Evolutionary conservation across 345 rosid species (phyloP).

Genomic region (Salix brachista): DNA sequence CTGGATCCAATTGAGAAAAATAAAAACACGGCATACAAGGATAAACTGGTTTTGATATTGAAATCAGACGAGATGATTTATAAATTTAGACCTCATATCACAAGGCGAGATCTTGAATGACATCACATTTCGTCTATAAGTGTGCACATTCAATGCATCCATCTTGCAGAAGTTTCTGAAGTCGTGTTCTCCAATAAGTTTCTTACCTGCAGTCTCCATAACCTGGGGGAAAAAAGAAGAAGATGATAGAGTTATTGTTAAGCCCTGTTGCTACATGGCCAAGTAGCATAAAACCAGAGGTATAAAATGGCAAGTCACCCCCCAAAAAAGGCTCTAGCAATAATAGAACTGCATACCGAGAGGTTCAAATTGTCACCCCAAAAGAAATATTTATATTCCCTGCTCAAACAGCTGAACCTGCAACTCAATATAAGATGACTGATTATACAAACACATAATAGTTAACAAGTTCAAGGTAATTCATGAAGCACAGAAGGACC

Average conservation of each 20-base stretch:
- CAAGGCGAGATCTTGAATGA: conserved; percentile 61
- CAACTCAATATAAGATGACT: conserved; percentile 15
- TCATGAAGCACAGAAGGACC: conserved; percentile 38
- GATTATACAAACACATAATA: conserved; percentile 4
- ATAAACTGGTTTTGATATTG: not conserved
- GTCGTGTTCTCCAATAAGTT: conserved; percentile 83
- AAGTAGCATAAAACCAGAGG: conserved; percentile 1
- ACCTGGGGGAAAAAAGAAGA: conserved; percentile 39
- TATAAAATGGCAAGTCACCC: not conserved
- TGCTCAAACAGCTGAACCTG: conserved; percentile 85
- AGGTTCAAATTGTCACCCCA: conserved; percentile 70
- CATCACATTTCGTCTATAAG: conserved; percentile 55
- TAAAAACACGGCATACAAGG: not conserved
- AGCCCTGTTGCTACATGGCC: conserved; percentile 1
- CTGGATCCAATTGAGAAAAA: not conserved
- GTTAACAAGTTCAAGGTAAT: not conserved
- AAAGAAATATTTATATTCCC: conserved; percentile 81
- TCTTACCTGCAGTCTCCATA: conserved; percentile 80
- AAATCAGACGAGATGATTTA: not conserved
- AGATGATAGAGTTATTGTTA: conserved; percentile 10
- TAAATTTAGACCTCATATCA: conserved; percentile 49
- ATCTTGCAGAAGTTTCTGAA: conserved; percentile 94
- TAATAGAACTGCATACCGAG: conserved; percentile 26
- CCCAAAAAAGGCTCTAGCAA: not conserved
- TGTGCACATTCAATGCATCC: conserved; percentile 89